Conservation (phyloP, 2,329 filamentous ascomycete genomes). For the Decorospora gaudefroyi region DNA sequence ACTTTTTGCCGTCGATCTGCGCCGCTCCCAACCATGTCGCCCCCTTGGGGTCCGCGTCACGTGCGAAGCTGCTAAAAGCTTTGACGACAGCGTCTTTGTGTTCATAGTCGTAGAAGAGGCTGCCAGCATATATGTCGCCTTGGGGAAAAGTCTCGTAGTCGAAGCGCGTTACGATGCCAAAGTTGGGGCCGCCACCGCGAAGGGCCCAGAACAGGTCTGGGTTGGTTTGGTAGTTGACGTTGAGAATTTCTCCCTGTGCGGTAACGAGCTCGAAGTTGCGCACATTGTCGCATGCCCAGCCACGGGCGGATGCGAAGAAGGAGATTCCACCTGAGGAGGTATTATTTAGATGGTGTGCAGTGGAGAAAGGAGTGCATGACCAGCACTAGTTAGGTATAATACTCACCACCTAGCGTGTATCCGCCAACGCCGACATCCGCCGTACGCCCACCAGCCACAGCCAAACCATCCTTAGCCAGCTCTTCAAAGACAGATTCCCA, state of each 20-base stretch:
- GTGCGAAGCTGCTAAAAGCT: constrained; percentile 26
- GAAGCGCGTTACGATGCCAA: constrained; percentile 38
- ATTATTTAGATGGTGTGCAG: no score
- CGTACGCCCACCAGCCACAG: constrained; percentile 37
- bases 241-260: constrained; percentile 21
- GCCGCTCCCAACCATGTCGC: no score
- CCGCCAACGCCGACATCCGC: constrained; percentile 39
- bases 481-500: constrained; percentile 40
- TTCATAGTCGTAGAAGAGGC: constrained; percentile 12
- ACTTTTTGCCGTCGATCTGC: no score
- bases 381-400: no score
- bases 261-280: constrained; percentile 42
- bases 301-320: constrained; percentile 36
- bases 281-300: constrained; percentile 44
- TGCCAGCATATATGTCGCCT: constrained; percentile 11
- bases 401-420: constrained; percentile 16
- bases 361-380: no score
- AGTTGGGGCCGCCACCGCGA: constrained; percentile 41
- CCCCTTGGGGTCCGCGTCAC: no score
- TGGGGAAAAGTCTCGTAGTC: constrained; percentile 22
- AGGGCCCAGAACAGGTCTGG: constrained; percentile 47
- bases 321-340: no score
- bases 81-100: constrained; percentile 20
- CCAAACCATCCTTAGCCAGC: constrained; percentile 29
- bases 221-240: constrained; percentile 37